Evolutionary conservation across 2,329 filamentous ascomycete species (phyloP), one percentile per base, ranked within the genome.

Genomic region (Botrytis galanthina): DNA sequence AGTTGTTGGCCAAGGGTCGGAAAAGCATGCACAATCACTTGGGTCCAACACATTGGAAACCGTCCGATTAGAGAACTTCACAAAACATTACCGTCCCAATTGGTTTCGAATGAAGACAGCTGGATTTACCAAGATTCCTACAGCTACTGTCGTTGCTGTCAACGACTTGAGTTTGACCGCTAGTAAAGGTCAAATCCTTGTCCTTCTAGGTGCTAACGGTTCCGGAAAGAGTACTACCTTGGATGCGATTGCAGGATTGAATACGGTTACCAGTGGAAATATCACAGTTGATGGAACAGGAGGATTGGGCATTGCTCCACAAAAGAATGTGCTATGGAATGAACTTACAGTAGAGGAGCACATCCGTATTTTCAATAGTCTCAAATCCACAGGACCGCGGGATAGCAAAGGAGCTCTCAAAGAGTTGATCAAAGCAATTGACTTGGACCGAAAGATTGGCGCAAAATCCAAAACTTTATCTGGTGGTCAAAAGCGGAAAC

Each of bases 281-380:
- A 96, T 98, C 76, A 89, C 88, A 37, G 91, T 97, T 63, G 91
- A 95, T 76, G 91, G 91, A 0, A 91, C 89, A 16, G 93, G 93
- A 16, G 93, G 93, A 0, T 87, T 98, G 32, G 95, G 95, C 22
- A 90, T 97, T 60, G 95, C 94, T 73, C 95, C 95, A 0, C 95
- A 98, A 81, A 95, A 95, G 85, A 98, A 98, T 78, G 95, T 98
- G 9, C 87, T 98, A 46, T 98, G 95, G 94, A 92, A 95, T 77
- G 91, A 94, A 73, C 84, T 98, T 72, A 97, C 93, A 0, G 94
- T 97, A 0, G 89, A 90, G 78, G 94, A 97, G 81, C 95, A 97
- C 79, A 89, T 97, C 26, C 83, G 84, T 16, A 93, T 97, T 68
- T 97, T 97, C 84, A 95, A 96, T 81, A 86, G 87, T 63, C 86